A percentile compares a stretch with the other conserved stretches of the same genome.
These are phyloP conservation scores for Arthroderma sp. DNA, from an alignment of 2,329 filamentous ascomycete species.

Conservation along the genomic window DNA sequence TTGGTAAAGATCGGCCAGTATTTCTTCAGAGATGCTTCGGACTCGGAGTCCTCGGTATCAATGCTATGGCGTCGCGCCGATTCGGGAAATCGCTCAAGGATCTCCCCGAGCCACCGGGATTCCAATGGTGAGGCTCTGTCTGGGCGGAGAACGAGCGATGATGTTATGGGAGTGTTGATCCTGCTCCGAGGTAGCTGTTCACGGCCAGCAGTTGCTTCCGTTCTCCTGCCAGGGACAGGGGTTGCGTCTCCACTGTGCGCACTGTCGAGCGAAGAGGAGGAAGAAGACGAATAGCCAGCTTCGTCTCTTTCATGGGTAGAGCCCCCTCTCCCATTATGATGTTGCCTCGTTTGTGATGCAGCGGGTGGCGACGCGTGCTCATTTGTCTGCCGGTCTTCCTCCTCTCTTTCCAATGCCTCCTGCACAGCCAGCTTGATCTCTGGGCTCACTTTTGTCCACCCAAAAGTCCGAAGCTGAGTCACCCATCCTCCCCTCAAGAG, in stretches of 20 bases:
- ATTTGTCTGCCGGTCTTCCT: slow-evolving; percentile 37
- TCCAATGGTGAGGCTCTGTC: slow-evolving; percentile 67
- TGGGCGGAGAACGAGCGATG: slow-evolving; percentile 63
- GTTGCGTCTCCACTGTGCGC: slow-evolving; percentile 26
- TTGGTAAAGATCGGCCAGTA: slow-evolving; percentile 63
- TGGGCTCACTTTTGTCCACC: slow-evolving; percentile 71
- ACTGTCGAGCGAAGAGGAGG: slow-evolving; percentile 25
- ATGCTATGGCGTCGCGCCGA: slow-evolving; percentile 5
- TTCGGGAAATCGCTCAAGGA: slow-evolving; percentile 28
- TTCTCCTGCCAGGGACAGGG: slow-evolving; percentile 19
- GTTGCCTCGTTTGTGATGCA: background rate
- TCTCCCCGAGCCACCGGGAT: slow-evolving; percentile 51
- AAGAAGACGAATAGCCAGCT: slow-evolving; percentile 20
- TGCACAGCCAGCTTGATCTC: slow-evolving; percentile 74
- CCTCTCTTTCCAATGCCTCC: slow-evolving; percentile 55
- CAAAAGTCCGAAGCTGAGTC: slow-evolving; percentile 81
- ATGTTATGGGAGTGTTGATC: slow-evolving; percentile 23
- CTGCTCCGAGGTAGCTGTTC: slow-evolving; percentile 6
- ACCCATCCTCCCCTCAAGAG: slow-evolving; percentile 87
- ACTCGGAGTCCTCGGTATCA: slow-evolving; percentile 15
- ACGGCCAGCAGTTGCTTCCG: slow-evolving; percentile 13
- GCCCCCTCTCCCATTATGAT: slow-evolving; percentile 7
- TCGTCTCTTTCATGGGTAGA: slow-evolving; percentile 12
- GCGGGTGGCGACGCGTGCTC: background rate
- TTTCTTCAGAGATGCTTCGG: slow-evolving; percentile 34